Evolutionary conservation across 257 asterid genomes (phyloP).

Genomic region (Paraleonurus japonicus): DNA sequence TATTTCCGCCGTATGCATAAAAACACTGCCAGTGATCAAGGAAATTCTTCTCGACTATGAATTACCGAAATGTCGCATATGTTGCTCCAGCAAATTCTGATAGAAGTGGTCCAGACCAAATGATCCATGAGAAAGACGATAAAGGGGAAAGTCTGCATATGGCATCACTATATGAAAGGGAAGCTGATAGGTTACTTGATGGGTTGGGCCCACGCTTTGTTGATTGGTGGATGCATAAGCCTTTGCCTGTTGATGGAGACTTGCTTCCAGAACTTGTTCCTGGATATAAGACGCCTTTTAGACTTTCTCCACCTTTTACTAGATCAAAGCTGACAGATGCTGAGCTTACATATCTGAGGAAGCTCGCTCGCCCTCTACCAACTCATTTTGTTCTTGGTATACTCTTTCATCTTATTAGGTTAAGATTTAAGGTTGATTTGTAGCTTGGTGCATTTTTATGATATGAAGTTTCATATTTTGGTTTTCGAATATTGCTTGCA

Average conservation of each 20-base stretch:
- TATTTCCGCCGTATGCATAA: slow-evolving; percentile 17
- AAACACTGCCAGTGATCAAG: slow-evolving; percentile 25
- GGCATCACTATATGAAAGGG: slow-evolving; percentile 69
- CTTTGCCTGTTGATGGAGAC: slow-evolving; percentile 93
- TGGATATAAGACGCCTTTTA: slow-evolving; percentile 66
- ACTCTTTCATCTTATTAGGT: background rate
- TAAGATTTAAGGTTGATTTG: slow-evolving; percentile 10
- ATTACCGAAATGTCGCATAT: slow-evolving; percentile 11
- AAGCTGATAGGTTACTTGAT: slow-evolving; percentile 81
- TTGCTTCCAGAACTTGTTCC: slow-evolving; percentile 79
- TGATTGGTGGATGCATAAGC: slow-evolving; percentile 95
- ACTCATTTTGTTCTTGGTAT: slow-evolving; percentile 94
- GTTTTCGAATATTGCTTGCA: slow-evolving; percentile 14
- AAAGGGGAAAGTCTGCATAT: slow-evolving; percentile 34
- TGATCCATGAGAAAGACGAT: slow-evolving; percentile 32
- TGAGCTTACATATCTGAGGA: slow-evolving; percentile 86
- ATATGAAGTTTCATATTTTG: background rate
- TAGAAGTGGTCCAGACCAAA: slow-evolving; percentile 30
- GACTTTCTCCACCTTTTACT: slow-evolving; percentile 72
- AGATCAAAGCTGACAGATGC: slow-evolving; percentile 66
- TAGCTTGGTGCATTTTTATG: slow-evolving; percentile 4
- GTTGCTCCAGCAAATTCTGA: slow-evolving; percentile 31
- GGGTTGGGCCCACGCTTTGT: slow-evolving; percentile 89
- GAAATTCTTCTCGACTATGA: slow-evolving; percentile 23
- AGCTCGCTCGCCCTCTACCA: slow-evolving; percentile 72